Percentiles rank a stretch among this genome's conserved stretches.
Evolutionary conservation across 306 rosid genomes (phyloP).

Genomic region (Quercus alba): DNA sequence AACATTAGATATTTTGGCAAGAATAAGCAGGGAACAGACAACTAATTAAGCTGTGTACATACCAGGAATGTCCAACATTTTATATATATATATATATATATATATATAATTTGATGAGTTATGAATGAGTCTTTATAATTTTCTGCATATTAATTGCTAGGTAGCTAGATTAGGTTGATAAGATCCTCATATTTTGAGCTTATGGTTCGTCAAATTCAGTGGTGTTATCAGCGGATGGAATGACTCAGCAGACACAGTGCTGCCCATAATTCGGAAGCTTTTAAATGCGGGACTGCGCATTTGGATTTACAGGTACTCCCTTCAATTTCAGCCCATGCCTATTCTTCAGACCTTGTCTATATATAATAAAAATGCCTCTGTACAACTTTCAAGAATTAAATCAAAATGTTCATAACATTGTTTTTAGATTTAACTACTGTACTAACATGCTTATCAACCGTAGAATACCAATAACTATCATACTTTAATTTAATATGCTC

Average conservation of each 20-base stretch:
- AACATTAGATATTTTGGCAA: too few species aligned
- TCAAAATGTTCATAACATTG: neutral
- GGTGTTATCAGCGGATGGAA: conserved; percentile 43
- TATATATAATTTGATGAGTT: neutral
- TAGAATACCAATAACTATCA: too few species aligned
- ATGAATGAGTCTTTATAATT: neutral
- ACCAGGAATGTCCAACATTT: too few species aligned
- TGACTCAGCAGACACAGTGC: conserved; percentile 43
- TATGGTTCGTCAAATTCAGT: conserved; percentile 21
- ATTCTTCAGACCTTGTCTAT: neutral
- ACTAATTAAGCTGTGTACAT: too few species aligned
- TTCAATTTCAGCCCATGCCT: neutral
- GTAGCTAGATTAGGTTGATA: neutral
- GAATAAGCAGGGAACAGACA: too few species aligned
- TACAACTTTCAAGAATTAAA: neutral
- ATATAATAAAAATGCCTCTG: neutral
- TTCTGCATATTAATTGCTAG: too few species aligned
- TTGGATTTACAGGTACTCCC: conserved; percentile 58
- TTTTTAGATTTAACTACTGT: too few species aligned
- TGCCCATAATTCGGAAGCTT: conserved; percentile 47
- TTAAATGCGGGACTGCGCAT: conserved; percentile 54
- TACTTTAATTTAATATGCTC: too few species aligned
- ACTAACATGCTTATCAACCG: too few species aligned
- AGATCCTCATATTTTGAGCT: neutral
- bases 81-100: too few species aligned